Evolutionary conservation across 768 basidiomycete species (phyloP), one percentile per base, ranked within the genome.

Genomic region (Fistulinella prunicolor): DNA sequence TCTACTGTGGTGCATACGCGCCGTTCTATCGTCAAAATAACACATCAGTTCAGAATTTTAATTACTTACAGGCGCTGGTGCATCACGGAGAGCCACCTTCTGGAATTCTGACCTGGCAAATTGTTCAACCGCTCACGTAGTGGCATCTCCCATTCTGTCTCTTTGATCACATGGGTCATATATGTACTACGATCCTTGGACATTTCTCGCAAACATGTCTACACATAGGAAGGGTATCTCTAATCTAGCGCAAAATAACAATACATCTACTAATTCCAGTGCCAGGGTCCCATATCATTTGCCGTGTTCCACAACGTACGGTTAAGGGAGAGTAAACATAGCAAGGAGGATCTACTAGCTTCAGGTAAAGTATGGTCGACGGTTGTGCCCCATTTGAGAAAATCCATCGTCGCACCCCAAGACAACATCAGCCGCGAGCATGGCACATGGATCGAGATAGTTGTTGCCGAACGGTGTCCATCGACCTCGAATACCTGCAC

Each of bases 381-480:
- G 76, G 26, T 71, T n/a, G n/a, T n/a, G 77, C 73, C 24, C 72
- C 73, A 53, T 78, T 77, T 50, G 76, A 70, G 6, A 64, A 52
- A 74, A 77, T 39, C 64, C 65, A 39, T 71, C 69, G 48, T 66
- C 66, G 13, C 66, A 66, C 19, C 66, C 66, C 51, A 75, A 38
- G 28, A 64, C 55, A 35, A 61, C 35, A 29, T 64, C 61, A 58
- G 62, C 50, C 44, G 66, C 43, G 29, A 73, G 51, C 53, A 71
- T 53, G 56, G 66, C 55, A 49, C 65, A 55, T 36, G 64, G 45
- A 53, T 65, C 54, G 44, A 60, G 52, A 47, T 61, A 63, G 60
- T 68, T 45, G 57, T 58, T 43, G 16, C 34, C 29, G 35, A 76
- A 74, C 13, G 70, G 44, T 9, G 65, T 40, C 67, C 65, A 67